Conservation (phyloP, 148 eudicot species). For the Bassia scoparia region DNA sequence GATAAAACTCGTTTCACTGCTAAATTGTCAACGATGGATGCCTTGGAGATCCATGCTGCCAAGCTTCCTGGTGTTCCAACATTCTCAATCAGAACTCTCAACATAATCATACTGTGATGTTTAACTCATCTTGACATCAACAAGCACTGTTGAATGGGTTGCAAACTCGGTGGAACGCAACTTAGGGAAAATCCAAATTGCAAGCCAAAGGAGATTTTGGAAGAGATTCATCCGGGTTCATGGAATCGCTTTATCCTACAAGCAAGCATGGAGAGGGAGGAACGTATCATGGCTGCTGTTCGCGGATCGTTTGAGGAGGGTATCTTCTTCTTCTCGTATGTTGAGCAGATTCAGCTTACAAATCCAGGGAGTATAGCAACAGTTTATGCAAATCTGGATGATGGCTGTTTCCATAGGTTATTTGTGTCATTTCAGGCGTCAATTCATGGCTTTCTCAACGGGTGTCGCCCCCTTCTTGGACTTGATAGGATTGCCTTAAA, state of each 20-base stretch:
- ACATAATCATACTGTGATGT: constrained; percentile 56
- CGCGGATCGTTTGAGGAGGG: constrained; percentile 76
- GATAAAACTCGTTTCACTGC: constrained; percentile 79
- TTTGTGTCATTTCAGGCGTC: constrained; percentile 70
- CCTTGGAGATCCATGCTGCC: constrained; percentile 77
- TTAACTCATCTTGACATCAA: constrained; percentile 73
- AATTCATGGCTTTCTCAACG: constrained; percentile 62
- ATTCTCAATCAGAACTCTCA: constrained; percentile 65
- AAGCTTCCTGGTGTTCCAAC: constrained; percentile 72
- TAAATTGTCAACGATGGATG: constrained; percentile 68
- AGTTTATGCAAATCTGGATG: constrained; percentile 51
- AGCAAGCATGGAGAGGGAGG: constrained; percentile 90
- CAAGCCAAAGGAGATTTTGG: constrained; percentile 79
- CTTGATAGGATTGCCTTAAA: constrained; percentile 59
- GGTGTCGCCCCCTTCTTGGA: constrained; percentile 63
- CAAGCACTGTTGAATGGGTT: constrained; percentile 84
- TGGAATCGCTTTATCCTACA: constrained; percentile 73
- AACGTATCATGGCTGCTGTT: constrained; percentile 69
- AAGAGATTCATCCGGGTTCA: constrained; percentile 67
- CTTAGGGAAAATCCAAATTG: constrained; percentile 65
- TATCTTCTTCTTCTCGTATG: constrained; percentile 65
- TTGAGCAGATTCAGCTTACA: constrained; percentile 52
- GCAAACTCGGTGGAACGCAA: constrained; percentile 60
- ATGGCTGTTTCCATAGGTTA: constrained; percentile 53
- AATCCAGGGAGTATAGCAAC: constrained; percentile 73